Base-by-base conservation (phyloP, 73 alveolate genomes). In the Diophrys sp. region DNA sequence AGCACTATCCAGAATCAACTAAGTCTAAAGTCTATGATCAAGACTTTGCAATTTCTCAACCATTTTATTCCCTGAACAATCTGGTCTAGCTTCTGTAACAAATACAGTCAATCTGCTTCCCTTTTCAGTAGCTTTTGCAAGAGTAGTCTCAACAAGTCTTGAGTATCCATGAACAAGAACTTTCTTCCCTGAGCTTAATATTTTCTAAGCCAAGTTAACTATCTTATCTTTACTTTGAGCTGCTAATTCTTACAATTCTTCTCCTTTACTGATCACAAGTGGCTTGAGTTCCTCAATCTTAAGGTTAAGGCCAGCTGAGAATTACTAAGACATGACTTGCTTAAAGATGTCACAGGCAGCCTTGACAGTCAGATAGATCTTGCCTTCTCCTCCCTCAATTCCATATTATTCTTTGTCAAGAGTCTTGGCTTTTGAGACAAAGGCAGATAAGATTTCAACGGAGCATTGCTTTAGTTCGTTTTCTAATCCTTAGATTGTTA, bases 91-190 rank as follows among this genome's bases (percentile, higher is more conserved):
- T 70, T 89, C 97, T 34, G 98, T 93, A 25, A 96, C 88, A 72
- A 86, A 80, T 44, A 94, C 96, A 55, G 87, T 77, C 56, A 93
- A 84, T 44, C 74, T 81, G 70, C 81, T 89, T 30, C 99, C 99
- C 67, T 83, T 79, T 67, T 87, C 84, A 31, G 86, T 91, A 24
- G 97, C 97, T 33, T 87, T 84, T 11, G 83, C 89, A 75, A 96
- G 73, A 0, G 94, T 75, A 75, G 88, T 79, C 32, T 74, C 30
- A 0, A 96, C 98, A 5, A 92, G 87, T 26, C 89, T 79, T 11
- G 99, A 95, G 71, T 94, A 79, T 0, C 99, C 99, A 84, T 87
- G 95, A 2, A 95, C 84, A 75, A 96, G 86, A 30, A 96, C 90
- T 30, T 85, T 93, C 82, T 86, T 68, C 56, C 68, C 88, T 76